phyloP scores from a whole-genome alignment of 306 rosid species.

The Delonix regia region DNA sequence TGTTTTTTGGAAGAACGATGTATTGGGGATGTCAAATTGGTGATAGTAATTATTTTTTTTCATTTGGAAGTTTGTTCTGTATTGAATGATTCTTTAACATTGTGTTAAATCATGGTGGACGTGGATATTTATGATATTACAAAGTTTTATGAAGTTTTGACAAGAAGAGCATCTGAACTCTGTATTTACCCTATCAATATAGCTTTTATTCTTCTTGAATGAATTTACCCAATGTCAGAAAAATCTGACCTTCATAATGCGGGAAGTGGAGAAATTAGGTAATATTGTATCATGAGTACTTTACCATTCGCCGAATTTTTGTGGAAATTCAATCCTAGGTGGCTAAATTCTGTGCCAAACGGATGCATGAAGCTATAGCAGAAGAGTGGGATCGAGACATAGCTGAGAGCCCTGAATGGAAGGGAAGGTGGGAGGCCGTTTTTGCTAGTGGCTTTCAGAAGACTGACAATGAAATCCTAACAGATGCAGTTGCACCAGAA shows the following conservation, averaged over 20 bases:
- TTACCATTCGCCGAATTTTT: slow-evolving; percentile 32
- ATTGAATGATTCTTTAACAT: not conserved
- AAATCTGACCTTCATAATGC: not conserved
- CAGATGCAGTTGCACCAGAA: slow-evolving; percentile 67
- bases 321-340: slow-evolving; percentile 56
- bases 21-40: not conserved
- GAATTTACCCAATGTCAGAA: slow-evolving; percentile 1
- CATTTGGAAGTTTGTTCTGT: not conserved
- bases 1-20: not conserved
- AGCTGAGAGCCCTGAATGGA: slow-evolving; percentile 59
- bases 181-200: not conserved
- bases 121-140: not conserved
- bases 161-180: slow-evolving; percentile 23
- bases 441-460: slow-evolving; percentile 71
- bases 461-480: slow-evolving; percentile 60
- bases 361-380: slow-evolving; percentile 80
- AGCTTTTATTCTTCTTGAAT: slow-evolving; percentile 4
- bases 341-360: slow-evolving; percentile 81
- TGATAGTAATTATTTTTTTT: not conserved
- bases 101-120: not conserved
- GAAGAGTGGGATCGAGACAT: slow-evolving; percentile 73
- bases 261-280: not conserved
- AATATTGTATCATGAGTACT: not conserved
- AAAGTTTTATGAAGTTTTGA: not conserved
- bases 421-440: slow-evolving; percentile 77